Percentiles rank a stretch among this genome's conserved stretches.
Evolutionary conservation across 805 yeast genomes (phyloP).

Genomic region (Schwanniomyces occidentalis): DNA sequence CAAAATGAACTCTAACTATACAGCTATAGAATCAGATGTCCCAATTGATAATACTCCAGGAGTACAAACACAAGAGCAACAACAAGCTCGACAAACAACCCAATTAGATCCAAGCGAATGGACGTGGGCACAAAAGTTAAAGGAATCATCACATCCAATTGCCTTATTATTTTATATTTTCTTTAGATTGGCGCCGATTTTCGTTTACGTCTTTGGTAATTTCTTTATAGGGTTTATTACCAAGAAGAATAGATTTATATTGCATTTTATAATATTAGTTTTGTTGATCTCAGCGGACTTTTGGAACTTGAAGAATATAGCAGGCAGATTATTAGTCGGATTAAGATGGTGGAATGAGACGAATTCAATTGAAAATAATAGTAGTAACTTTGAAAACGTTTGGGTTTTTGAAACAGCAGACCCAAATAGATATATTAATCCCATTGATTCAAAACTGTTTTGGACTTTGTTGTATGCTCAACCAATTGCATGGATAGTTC

Average conservation of each 20-base stretch:
- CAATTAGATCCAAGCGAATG: constrained; percentile 13
- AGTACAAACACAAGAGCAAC: constrained; percentile 5
- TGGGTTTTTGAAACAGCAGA: constrained; percentile 92
- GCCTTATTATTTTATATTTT: constrained; percentile 66
- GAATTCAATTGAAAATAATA: constrained; percentile 40
- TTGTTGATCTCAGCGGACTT: constrained; percentile 84
- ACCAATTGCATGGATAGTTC: constrained; percentile 72
- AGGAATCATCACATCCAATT: constrained; percentile 81
- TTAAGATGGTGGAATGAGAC: constrained; percentile 96
- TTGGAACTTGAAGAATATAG: constrained; percentile 89
- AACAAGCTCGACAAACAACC: neutral
- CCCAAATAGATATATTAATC: constrained; percentile 71
- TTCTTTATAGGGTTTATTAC: constrained; percentile 52
- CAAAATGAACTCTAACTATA: constrained; percentile 7
- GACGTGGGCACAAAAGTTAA: constrained; percentile 36
- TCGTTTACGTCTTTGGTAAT: constrained; percentile 70
- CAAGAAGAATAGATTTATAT: constrained; percentile 52
- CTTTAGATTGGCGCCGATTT: constrained; percentile 62
- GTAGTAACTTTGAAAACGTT: constrained; percentile 58
- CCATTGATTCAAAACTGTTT: constrained; percentile 86
- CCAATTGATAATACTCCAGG: constrained; percentile 5
- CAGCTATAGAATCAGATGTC: constrained; percentile 11
- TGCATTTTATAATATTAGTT: constrained; percentile 77
- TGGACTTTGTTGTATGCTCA: constrained; percentile 78
- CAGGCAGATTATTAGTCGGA: constrained; percentile 89